Evolutionary conservation across 345 rosid species (phyloP), one percentile per base, ranked within the genome.

Genomic region (Atalantia buxifolia): DNA sequence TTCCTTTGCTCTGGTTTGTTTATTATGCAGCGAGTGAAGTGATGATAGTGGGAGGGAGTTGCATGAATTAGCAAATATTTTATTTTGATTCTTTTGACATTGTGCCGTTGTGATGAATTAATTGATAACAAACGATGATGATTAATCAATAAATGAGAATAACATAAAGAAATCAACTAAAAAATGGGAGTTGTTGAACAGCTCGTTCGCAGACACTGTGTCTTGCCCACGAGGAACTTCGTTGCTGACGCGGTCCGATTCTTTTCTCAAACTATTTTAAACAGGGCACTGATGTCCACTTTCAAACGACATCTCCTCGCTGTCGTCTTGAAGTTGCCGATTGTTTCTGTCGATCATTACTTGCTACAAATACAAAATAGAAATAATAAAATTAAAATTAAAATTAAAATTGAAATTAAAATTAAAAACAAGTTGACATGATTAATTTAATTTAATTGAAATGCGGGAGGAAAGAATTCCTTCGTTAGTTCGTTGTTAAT

Each of bases 241-340:
- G 68, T 24, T 38, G 68, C 67, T 61, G 61, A 50, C 62, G 63
- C 45, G 63, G 78, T 62, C 50, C 65, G 71, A 69, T 38, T 9
- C 61, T 30, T 62, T 73, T 25, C 18, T 45, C 18, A 45, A 45
- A 45, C 50, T 45, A 45, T 45, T 10, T 18, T 18, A 53, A 53
- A 53, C 57, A 6, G 2, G 22, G 57, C 57, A 53, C 57, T 18
- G 57, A 18, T 53, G 57, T 53, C 57, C 7, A 18, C 22, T 18
- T 53, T 18, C 2, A 18, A 53, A 53, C 57, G 57, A 53, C 57
- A 53, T 18, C 57, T 19, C 22, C 18, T 5, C 7, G 5, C 18
- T 53, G 57, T 53, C 57, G 57, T 53, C 57, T 53, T 53, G 57
- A 53, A 18, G 7, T 4, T 16, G 21, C 56, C 7, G 14, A 4